phyloP scores from a whole-genome alignment of 2,329 filamentous ascomycete genomes.

The Blastomyces silverae region DNA sequence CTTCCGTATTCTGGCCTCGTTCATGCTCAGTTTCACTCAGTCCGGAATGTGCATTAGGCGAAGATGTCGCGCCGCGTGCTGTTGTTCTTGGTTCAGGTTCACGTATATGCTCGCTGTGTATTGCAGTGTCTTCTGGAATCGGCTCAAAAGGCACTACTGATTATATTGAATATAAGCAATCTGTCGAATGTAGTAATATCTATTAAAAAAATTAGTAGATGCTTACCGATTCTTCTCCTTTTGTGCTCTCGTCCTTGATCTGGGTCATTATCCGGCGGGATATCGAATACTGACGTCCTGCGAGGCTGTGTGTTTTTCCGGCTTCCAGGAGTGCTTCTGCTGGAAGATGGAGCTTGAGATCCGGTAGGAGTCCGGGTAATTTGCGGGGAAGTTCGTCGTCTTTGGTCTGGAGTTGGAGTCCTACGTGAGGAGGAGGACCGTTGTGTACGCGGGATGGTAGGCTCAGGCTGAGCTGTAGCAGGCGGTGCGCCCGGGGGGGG shows the following conservation, averaged over 20 bases:
- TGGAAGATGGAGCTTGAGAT: conserved; percentile 19
- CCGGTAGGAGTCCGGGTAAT: conserved; percentile 22
- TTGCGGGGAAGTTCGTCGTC: conserved; percentile 19
- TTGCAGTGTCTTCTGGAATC: conserved; percentile 20
- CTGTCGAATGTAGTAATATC: neutral
- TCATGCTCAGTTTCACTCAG: neutral
- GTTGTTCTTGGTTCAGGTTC: neutral
- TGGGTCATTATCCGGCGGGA: conserved; percentile 30
- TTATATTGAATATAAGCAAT: neutral
- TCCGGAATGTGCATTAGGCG: neutral
- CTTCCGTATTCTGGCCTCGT: neutral
- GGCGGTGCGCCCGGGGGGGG: conserved; percentile 26
- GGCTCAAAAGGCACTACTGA: conserved; percentile 14
- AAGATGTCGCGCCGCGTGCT: neutral
- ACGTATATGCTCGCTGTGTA: neutral
- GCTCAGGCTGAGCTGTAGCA: conserved; percentile 16
- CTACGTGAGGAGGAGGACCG: conserved; percentile 12
- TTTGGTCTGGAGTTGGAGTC: conserved; percentile 18
- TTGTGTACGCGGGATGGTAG: conserved; percentile 8
- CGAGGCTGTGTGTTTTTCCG: conserved; percentile 30
- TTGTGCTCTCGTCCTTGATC: conserved; percentile 23
- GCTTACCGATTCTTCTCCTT: conserved; percentile 21
- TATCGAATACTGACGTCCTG: conserved; percentile 34
- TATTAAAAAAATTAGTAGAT: neutral
- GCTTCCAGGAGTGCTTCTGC: conserved; percentile 28